phyloP scores from a whole-genome alignment of 768 basidiomycete species.

The Tricholoma sp. region DNA sequence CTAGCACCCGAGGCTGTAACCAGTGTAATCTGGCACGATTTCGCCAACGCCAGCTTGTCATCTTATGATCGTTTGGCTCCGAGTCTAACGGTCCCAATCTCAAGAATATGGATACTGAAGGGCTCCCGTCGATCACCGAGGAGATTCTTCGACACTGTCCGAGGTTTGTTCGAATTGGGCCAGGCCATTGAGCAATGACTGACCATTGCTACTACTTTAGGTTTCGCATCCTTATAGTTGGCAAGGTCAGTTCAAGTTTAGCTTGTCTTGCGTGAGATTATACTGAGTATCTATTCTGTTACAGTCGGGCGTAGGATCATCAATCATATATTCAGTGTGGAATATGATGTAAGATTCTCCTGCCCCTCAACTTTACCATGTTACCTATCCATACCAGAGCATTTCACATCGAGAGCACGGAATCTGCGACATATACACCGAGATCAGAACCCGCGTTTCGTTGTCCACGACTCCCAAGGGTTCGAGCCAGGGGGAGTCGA shows the following conservation, averaged over 20 bases:
- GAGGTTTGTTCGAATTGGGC: neutral
- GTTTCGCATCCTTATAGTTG: neutral
- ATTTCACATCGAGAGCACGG: neutral
- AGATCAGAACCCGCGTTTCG: conserved; percentile 18
- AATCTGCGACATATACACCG: conserved; percentile 15
- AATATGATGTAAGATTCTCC: neutral
- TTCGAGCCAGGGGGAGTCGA: conserved; percentile 23
- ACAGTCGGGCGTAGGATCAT: neutral
- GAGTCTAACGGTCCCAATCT: neutral
- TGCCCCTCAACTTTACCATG: neutral
- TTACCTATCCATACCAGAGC: neutral
- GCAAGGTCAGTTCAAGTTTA: neutral
- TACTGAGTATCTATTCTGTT: neutral
- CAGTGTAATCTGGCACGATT: neutral
- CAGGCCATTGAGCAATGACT: neutral
- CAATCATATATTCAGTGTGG: neutral
- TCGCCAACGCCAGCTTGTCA: neutral
- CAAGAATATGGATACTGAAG: neutral
- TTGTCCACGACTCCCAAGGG: conserved; percentile 26
- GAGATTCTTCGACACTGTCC: neutral
- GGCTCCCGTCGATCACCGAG: neutral
- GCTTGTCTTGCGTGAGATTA: neutral
- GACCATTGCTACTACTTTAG: neutral
- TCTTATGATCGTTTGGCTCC: neutral
- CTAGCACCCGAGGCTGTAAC: neutral